A percentile compares a stretch with the other conserved stretches of the same genome.
Evolutionary conservation across 2,329 filamentous ascomycete genomes (phyloP).

Genomic region (Fusarium piperis): DNA sequence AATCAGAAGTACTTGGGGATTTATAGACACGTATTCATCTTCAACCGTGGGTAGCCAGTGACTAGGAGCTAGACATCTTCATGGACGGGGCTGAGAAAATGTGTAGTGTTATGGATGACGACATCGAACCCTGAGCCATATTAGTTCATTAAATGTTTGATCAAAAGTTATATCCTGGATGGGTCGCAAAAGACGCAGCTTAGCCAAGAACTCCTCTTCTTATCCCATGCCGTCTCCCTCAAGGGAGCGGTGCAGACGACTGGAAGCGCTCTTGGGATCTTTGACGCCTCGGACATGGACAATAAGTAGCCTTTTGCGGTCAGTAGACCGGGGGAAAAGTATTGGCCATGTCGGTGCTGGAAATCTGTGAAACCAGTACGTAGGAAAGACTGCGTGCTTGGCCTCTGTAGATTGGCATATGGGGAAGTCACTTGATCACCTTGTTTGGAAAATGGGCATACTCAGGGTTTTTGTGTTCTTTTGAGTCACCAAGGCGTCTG

Average conservation of each 20-base stretch:
- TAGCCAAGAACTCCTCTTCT: constrained; percentile 73
- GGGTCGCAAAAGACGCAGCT: constrained; percentile 79
- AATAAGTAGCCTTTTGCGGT: constrained; percentile 59
- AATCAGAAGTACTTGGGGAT: constrained; percentile 76
- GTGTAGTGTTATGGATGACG: constrained; percentile 84
- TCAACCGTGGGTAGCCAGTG: constrained; percentile 80
- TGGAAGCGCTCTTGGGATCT: constrained; percentile 66
- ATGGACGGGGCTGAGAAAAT: constrained; percentile 67
- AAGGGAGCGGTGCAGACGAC: constrained; percentile 73
- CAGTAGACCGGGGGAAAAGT: background rate
- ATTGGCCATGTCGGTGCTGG: constrained; percentile 79
- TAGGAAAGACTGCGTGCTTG: constrained; percentile 72
- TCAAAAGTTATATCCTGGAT: constrained; percentile 75
- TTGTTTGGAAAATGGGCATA: constrained; percentile 64
- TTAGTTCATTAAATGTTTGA: constrained; percentile 73
- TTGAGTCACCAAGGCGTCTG: constrained; percentile 33
- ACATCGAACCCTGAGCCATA: constrained; percentile 73
- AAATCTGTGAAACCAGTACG: constrained; percentile 81
- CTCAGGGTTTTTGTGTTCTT: constrained; percentile 58
- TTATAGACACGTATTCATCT: constrained; percentile 79
- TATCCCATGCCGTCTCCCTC: constrained; percentile 84
- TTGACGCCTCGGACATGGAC: constrained; percentile 77
- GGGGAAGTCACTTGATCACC: constrained; percentile 60
- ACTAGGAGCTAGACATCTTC: constrained; percentile 72
- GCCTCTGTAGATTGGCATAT: constrained; percentile 45